Evolutionary conservation across 352 stramenopile genomes (phyloP).

Genomic region (Globisporangium parvum): DNA sequence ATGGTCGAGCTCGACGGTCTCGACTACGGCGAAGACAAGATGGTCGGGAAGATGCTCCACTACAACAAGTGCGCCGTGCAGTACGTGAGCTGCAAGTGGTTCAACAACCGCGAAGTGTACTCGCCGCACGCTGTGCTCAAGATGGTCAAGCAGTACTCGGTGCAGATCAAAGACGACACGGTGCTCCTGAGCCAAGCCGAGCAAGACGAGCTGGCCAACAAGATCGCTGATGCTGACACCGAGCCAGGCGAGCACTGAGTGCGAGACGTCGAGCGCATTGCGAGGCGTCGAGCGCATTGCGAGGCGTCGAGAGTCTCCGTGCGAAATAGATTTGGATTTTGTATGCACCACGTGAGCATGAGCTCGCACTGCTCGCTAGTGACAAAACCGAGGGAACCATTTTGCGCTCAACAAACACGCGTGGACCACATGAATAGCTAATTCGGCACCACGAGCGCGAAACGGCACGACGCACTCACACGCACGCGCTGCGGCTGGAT

Average conservation of each 20-base stretch:
- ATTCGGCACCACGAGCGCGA: not conserved
- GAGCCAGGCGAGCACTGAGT: constrained; percentile 3
- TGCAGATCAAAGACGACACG: constrained; percentile 52
- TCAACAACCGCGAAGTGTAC: constrained; percentile 80
- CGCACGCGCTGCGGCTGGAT: not conserved
- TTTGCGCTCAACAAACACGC: no score
- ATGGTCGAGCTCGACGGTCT: constrained; percentile 60
- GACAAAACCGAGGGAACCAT: no score
- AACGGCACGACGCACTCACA: not conserved
- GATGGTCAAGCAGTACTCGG: constrained; percentile 59
- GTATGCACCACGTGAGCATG: no score
- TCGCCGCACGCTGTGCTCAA: constrained; percentile 58
- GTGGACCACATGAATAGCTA: no score
- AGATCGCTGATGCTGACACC: not conserved
- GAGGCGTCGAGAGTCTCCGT: no score
- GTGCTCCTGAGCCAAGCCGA: constrained; percentile 43
- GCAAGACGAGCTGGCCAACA: constrained; percentile 16
- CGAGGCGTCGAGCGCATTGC: no score
- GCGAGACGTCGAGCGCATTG: no score
- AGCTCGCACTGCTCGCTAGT: no score
- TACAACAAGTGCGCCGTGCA: constrained; percentile 72
- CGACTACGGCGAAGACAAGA: constrained; percentile 77
- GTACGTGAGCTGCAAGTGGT: constrained; percentile 84
- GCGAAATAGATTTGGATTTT: no score
- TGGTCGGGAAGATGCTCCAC: constrained; percentile 78